Conservation (phyloP, 2,329 filamentous ascomycete genomes). For the Clarireedia sp. region DNA sequence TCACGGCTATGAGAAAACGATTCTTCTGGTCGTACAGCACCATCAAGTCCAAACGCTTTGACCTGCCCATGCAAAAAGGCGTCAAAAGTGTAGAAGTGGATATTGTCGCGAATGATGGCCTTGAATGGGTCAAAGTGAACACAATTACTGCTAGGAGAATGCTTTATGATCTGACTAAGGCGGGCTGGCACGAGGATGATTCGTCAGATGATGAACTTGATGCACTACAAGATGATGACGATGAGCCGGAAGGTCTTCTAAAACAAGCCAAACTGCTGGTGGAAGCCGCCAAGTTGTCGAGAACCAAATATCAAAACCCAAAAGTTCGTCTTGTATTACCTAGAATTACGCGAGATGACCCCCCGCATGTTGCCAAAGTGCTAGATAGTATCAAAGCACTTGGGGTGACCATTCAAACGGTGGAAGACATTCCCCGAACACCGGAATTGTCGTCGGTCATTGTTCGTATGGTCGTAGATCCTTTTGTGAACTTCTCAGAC, state of each 20-base stretch:
- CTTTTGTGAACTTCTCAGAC: conserved; percentile 32
- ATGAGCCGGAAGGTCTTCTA: conserved; percentile 45
- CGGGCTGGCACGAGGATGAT: conserved; percentile 48
- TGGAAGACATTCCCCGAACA: conserved; percentile 20
- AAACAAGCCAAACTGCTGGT: conserved; percentile 51
- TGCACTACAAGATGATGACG: conserved; percentile 9
- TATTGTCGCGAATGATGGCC: conserved; percentile 53
- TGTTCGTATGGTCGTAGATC: conserved; percentile 32
- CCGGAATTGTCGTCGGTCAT: conserved; percentile 19
- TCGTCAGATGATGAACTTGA: conserved; percentile 37
- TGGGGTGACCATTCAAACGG: conserved; percentile 32
- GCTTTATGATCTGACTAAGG: conserved; percentile 60
- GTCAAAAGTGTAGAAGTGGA: conserved; percentile 39
- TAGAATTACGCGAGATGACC: conserved; percentile 42
- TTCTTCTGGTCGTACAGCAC: conserved; percentile 38
- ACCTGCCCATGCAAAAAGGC: conserved; percentile 2
- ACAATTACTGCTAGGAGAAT: conserved; percentile 56
- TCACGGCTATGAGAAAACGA: conserved; percentile 50
- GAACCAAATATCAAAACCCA: conserved; percentile 52
- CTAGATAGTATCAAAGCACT: conserved; percentile 45
- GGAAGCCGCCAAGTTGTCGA: conserved; percentile 46
- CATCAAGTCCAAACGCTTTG: conserved; percentile 6
- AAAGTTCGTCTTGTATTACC: conserved; percentile 53
- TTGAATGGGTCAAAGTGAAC: conserved; percentile 62
- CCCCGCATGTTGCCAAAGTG: conserved; percentile 46